These are phyloP conservation scores for Aureobasidium namibiae DNA, from an alignment of 2,329 filamentous ascomycete genomes.

Conservation along the genomic window DNA sequence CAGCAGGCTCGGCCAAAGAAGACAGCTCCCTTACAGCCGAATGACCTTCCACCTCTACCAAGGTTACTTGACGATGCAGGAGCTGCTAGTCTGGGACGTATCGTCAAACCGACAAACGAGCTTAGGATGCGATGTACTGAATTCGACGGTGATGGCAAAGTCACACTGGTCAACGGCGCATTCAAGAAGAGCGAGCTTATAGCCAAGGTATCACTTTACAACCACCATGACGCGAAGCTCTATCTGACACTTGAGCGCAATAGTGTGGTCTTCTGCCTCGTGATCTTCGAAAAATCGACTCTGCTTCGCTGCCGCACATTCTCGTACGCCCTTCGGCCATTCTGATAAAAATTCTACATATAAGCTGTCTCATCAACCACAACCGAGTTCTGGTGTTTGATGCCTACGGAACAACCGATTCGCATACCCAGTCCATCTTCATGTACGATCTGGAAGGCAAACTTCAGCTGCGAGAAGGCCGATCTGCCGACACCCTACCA, in stretches of 20 bases:
- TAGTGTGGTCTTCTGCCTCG: conserved; percentile 88
- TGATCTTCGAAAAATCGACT: conserved; percentile 95
- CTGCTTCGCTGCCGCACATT: conserved; percentile 88
- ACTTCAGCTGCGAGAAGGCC: conserved; percentile 66
- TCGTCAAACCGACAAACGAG: conserved; percentile 74
- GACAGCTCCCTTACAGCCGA: not conserved
- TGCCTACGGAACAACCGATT: conserved; percentile 87
- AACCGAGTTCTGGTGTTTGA: conserved; percentile 94
- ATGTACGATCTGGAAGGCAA: conserved; percentile 97
- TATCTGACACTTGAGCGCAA: not conserved
- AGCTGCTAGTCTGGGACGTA: conserved; percentile 48
- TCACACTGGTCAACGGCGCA: conserved; percentile 86
- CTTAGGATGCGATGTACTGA: conserved; percentile 87
- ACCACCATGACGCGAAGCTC: not conserved
- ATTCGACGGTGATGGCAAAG: conserved; percentile 84
- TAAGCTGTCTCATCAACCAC: conserved; percentile 90
- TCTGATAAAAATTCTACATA: conserved; percentile 89
- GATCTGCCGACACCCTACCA: conserved; percentile 51
- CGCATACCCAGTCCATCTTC: conserved; percentile 91
- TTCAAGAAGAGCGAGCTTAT: conserved; percentile 98
- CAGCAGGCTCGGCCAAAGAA: not conserved
- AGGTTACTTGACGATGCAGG: conserved; percentile 49
- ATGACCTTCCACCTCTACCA: conserved; percentile 40
- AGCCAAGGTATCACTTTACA: conserved; percentile 58
- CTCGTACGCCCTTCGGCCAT: conserved; percentile 89